Evolutionary conservation across 257 asterid genomes (phyloP).

Genomic region (Apocynum venetum): DNA sequence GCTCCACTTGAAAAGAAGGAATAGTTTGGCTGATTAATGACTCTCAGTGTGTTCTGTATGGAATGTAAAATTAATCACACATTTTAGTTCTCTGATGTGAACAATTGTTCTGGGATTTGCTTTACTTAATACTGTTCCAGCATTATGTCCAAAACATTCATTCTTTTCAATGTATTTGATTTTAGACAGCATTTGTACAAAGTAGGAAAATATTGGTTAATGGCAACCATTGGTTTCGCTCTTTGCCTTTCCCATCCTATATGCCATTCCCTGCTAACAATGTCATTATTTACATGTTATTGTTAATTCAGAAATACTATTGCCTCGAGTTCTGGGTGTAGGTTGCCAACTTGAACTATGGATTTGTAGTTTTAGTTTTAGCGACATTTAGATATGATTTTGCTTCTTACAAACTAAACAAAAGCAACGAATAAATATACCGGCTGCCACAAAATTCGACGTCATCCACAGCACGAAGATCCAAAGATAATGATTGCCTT

Average conservation of each 20-base stretch:
- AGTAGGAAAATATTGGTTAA: slow-evolving; percentile 37
- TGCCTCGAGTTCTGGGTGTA: background rate
- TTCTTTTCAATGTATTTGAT: slow-evolving; percentile 47
- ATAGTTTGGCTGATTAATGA: slow-evolving; percentile 4
- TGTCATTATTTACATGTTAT: background rate
- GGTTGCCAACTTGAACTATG: too few relatives aligned
- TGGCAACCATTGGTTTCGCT: slow-evolving; percentile 25
- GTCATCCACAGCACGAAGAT: too few relatives aligned
- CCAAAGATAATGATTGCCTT: too few relatives aligned
- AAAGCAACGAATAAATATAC: too few relatives aligned
- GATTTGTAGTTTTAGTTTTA: too few relatives aligned
- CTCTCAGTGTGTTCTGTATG: slow-evolving; percentile 16
- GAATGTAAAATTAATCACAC: slow-evolving; percentile 30
- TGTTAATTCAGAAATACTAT: background rate
- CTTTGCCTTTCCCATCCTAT: background rate
- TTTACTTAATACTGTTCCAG: slow-evolving; percentile 16
- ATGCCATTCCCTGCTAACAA: background rate
- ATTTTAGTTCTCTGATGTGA: slow-evolving; percentile 27
- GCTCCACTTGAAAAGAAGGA: slow-evolving; percentile 47
- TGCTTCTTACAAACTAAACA: too few relatives aligned
- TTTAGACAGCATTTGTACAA: slow-evolving; percentile 43
- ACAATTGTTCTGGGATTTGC: slow-evolving; percentile 19
- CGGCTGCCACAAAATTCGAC: too few relatives aligned
- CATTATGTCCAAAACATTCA: slow-evolving; percentile 24
- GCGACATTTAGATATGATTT: too few relatives aligned